Conservation (phyloP, 2,329 filamentous ascomycete genomes). For the Botrytis fabae region DNA sequence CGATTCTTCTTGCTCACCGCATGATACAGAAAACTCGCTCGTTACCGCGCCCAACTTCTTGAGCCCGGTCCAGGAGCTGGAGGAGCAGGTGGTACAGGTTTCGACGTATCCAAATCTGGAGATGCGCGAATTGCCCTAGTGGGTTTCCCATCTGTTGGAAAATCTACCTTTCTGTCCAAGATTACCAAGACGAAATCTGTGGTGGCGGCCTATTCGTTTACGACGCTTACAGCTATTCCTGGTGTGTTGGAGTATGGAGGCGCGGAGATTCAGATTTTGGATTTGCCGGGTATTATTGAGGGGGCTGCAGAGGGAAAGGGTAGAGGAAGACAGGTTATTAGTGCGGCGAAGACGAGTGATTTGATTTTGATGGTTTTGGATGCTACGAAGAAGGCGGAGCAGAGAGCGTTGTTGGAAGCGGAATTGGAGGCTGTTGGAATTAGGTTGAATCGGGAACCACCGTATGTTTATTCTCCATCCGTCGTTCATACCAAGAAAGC, state of each 20-base stretch:
- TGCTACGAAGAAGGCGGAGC: conserved; percentile 94
- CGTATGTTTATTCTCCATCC: conserved; percentile 53
- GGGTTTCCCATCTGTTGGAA: conserved; percentile 97
- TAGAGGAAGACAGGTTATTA: conserved; percentile 92
- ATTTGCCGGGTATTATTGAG: conserved; percentile 97
- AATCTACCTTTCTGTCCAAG: conserved; percentile 98
- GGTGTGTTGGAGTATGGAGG: conserved; percentile 97
- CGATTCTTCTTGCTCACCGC: conserved; percentile 11
- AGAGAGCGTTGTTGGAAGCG: conserved; percentile 82
- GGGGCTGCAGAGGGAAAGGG: conserved; percentile 95
- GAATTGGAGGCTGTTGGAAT: conserved; percentile 96
- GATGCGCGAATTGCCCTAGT: conserved; percentile 96
- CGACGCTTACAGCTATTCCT: conserved; percentile 93
- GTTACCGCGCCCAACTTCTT: conserved; percentile 88
- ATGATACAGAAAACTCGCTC: conserved; percentile 79
- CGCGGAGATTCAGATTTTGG: conserved; percentile 95
- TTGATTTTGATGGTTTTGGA: conserved; percentile 96
- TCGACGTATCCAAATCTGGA: conserved; percentile 92
- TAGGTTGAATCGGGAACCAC: conserved; percentile 84
- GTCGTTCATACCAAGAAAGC: not conserved
- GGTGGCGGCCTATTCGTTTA: conserved; percentile 95
- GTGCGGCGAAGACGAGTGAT: conserved; percentile 96
- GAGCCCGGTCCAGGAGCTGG: conserved; percentile 83
- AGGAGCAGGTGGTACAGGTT: conserved; percentile 77
- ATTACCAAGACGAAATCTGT: conserved; percentile 98